phyloP scores from a whole-genome alignment of 768 basidiomycete species.

The Phaffia australis region DNA sequence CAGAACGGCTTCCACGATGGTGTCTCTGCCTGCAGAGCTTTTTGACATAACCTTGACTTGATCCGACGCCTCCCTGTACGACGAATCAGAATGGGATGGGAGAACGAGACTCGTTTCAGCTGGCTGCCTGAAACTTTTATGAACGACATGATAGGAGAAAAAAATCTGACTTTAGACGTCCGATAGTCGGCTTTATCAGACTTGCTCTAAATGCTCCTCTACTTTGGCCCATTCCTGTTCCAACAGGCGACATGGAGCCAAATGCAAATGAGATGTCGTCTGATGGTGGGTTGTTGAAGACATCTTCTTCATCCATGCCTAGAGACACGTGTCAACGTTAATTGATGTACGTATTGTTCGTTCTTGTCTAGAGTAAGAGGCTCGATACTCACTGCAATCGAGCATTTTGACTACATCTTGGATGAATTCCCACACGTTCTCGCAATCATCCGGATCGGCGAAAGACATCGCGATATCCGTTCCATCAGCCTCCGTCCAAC shows the following conservation, averaged over 20 bases:
- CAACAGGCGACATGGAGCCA: too few relatives aligned
- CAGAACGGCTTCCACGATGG: slow-evolving; percentile 80
- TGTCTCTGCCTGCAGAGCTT: slow-evolving; percentile 62
- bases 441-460: slow-evolving; percentile 87
- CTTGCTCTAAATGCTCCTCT: too few relatives aligned
- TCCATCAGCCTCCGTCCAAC: slow-evolving; percentile 94
- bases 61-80: slow-evolving; percentile 38
- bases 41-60: slow-evolving; percentile 60
- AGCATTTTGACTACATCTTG: slow-evolving; percentile 72
- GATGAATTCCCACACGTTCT: slow-evolving; percentile 97
- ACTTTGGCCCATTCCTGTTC: too few relatives aligned
- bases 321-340: too few relatives aligned
- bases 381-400: slow-evolving; percentile 10
- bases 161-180: neutral
- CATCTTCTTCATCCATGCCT: too few relatives aligned
- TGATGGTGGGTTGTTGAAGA: too few relatives aligned
- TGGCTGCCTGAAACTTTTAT: neutral
- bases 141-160: neutral
- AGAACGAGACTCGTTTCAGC: too few relatives aligned
- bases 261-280: too few relatives aligned
- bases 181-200: too few relatives aligned
- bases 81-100: too few relatives aligned
- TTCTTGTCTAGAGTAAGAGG: neutral
- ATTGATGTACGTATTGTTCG: too few relatives aligned
- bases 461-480: slow-evolving; percentile 94